Conservation (phyloP, 768 basidiomycete genomes). For the Mycena latifolia region DNA sequence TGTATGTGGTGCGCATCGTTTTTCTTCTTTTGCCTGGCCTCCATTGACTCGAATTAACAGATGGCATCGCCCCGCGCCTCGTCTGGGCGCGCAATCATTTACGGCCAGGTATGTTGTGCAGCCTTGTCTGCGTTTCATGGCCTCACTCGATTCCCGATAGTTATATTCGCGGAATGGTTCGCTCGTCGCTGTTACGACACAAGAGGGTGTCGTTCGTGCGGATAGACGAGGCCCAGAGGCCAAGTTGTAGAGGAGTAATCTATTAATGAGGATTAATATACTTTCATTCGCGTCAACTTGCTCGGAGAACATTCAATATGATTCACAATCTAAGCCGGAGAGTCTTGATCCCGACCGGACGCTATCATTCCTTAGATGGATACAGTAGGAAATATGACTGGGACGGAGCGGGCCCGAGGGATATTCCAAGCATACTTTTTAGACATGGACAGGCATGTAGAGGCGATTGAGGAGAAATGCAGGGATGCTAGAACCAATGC, state of each 20-base stretch:
- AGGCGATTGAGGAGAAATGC: constrained; percentile 11
- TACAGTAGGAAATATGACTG: constrained; percentile 20
- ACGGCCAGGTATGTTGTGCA: constrained; percentile 70
- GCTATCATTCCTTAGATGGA: constrained; percentile 5
- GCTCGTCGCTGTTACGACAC: constrained; percentile 81
- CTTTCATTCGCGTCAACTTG: no score
- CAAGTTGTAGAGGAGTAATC: constrained; percentile 19
- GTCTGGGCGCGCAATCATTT: constrained; percentile 76
- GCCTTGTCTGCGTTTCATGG: no score
- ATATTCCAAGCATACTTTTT: constrained; percentile 34
- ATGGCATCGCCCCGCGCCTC: constrained; percentile 73
- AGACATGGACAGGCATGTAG: constrained; percentile 31
- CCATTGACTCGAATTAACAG: constrained; percentile 47
- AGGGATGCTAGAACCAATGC: constrained; percentile 19
- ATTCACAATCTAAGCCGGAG: no score
- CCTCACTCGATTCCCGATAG: constrained; percentile 49
- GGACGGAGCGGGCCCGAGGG: constrained; percentile 6
- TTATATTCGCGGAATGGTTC: constrained; percentile 76
- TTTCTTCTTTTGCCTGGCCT: constrained; percentile 13
- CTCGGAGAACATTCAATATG: no score
- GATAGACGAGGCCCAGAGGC: constrained; percentile 57
- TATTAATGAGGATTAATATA: constrained; percentile 11
- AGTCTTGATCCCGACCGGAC: no score
- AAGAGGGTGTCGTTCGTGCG: constrained; percentile 84
- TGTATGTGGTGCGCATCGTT: constrained; percentile 77